phyloP scores from a whole-genome alignment of 23 red algal species.

The Chondrus crispus region DNA sequence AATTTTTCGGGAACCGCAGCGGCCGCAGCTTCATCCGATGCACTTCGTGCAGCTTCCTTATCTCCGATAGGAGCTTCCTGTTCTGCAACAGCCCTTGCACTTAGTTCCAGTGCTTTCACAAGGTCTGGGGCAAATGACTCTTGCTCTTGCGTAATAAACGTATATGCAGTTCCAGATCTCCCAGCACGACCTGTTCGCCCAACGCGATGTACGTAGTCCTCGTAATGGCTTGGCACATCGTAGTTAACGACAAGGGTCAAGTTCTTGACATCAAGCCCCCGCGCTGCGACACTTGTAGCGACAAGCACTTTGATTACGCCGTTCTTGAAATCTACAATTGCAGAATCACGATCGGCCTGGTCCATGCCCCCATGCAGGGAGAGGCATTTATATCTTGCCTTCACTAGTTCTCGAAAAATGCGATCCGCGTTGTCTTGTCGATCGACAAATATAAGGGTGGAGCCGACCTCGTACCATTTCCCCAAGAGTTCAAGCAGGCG shows the following conservation, averaged over 20 bases:
- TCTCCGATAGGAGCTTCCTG: slow-evolving; percentile 25
- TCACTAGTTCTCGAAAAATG: slow-evolving; percentile 77
- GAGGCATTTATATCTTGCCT: slow-evolving; percentile 67
- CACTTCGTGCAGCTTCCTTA: slow-evolving; percentile 38
- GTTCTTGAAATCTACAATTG: slow-evolving; percentile 83
- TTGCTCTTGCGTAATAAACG: slow-evolving; percentile 89
- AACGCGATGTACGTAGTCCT: slow-evolving; percentile 99
- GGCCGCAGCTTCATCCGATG: slow-evolving; percentile 30
- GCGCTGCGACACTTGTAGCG: slow-evolving; percentile 90
- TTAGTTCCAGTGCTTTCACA: slow-evolving; percentile 70
- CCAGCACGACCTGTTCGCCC: slow-evolving; percentile 94
- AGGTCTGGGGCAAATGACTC: slow-evolving; percentile 75
- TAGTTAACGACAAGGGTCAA: slow-evolving; percentile 92
- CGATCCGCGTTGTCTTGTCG: slow-evolving; percentile 92
- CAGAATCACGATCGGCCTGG: slow-evolving; percentile 84
- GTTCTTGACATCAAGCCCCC: slow-evolving; percentile 90
- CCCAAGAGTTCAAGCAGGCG: slow-evolving; percentile 82
- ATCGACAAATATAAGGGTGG: slow-evolving; percentile 91
- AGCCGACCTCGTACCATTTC: slow-evolving; percentile 72
- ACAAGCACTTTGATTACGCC: slow-evolving; percentile 80
- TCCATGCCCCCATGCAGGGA: slow-evolving; percentile 96
- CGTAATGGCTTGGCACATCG: slow-evolving; percentile 90
- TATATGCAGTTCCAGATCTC: slow-evolving; percentile 78
- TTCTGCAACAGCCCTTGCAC: slow-evolving; percentile 56
- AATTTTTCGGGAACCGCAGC: slow-evolving; percentile 73